These are phyloP conservation scores for Heterobasidion parviporum DNA, from an alignment of 1,284 basidiomycete genomes.

Conservation along the genomic window DNA sequence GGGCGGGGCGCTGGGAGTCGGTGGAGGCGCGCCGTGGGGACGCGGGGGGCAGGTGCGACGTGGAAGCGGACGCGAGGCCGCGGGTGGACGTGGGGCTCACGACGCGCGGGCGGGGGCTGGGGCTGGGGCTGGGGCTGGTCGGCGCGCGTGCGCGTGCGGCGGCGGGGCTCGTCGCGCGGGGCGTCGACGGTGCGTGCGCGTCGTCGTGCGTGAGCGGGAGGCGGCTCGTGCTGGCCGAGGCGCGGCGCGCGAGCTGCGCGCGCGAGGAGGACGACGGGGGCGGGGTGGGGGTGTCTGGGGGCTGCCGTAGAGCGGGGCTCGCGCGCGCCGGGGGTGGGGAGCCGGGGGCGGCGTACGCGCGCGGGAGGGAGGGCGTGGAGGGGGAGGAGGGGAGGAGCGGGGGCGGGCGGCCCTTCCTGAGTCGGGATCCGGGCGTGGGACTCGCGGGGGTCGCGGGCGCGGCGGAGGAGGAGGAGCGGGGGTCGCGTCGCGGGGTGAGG, in stretches of 20 bases:
- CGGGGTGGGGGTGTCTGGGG: conserved; percentile 36
- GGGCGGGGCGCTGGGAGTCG: conserved; percentile 16
- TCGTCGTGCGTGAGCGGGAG: conserved; percentile 24
- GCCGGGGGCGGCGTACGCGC: too few relatives aligned
- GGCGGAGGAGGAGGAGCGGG: background rate
- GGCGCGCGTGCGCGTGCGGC: conserved; percentile 1
- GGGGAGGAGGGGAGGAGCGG: conserved; percentile 11
- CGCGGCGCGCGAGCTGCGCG: conserved; percentile 23
- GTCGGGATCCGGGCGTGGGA: conserved; percentile 1
- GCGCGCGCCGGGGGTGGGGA: background rate
- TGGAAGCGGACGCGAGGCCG: background rate
- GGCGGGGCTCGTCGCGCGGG: background rate
- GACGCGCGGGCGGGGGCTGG: conserved; percentile 14
- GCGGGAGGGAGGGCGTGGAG: conserved; percentile 7
- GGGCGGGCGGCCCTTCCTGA: conserved; percentile 7
- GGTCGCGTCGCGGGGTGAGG: conserved; percentile 14
- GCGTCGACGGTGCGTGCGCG: conserved; percentile 19
- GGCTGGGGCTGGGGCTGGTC: conserved; percentile 17
- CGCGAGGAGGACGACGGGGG: conserved; percentile 31
- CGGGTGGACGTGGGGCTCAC: conserved; percentile 7
- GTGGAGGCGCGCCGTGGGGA: conserved; percentile 27
- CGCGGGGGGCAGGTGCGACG: conserved; percentile 11
- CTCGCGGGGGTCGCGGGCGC: background rate
- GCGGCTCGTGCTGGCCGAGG: conserved; percentile 30
- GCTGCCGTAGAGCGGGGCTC: conserved; percentile 1